Evolutionary conservation across 202 grass and related monocot species (phyloP).

Genomic region (Dendrocalamus latiflorus): DNA sequence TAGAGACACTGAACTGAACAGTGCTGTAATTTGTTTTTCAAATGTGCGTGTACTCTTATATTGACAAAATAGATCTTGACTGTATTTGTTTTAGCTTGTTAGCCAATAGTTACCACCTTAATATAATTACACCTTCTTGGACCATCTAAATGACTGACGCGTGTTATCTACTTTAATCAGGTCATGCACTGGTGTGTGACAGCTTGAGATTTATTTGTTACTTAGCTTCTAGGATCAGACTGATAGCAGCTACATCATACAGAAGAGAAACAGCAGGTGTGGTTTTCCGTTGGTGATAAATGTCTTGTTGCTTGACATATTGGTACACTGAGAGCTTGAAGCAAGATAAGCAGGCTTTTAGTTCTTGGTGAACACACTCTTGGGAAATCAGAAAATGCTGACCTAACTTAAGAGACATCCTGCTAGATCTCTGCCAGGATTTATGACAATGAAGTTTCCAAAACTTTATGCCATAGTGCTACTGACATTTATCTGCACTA

Average conservation of each 20-base stretch:
- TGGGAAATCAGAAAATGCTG: neutral
- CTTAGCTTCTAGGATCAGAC: neutral
- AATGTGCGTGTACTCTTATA: too few species aligned
- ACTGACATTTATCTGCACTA: too few species aligned
- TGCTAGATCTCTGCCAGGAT: neutral
- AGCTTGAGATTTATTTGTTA: neutral
- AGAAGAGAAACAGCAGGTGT: too few species aligned
- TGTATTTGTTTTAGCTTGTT: neutral
- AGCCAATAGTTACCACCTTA: neutral
- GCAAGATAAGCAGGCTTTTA: neutral
- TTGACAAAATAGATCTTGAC: neutral
- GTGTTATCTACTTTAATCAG: neutral
- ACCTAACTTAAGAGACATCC: neutral
- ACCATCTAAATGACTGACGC: neutral
- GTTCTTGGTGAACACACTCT: neutral
- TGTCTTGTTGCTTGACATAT: too few species aligned
- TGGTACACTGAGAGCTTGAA: neutral
- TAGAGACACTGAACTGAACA: neutral
- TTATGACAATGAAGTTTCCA: constrained; percentile 34
- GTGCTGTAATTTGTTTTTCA: too few species aligned
- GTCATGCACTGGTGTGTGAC: neutral
- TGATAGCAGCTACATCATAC: neutral
- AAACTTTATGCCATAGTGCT: constrained; percentile 57
- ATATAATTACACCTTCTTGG: neutral
- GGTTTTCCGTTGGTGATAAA: too few species aligned